Evolutionary conservation across 2,329 filamentous ascomycete genomes (phyloP), one percentile per base, ranked within the genome.

Genomic region (Phialophora expanda): DNA sequence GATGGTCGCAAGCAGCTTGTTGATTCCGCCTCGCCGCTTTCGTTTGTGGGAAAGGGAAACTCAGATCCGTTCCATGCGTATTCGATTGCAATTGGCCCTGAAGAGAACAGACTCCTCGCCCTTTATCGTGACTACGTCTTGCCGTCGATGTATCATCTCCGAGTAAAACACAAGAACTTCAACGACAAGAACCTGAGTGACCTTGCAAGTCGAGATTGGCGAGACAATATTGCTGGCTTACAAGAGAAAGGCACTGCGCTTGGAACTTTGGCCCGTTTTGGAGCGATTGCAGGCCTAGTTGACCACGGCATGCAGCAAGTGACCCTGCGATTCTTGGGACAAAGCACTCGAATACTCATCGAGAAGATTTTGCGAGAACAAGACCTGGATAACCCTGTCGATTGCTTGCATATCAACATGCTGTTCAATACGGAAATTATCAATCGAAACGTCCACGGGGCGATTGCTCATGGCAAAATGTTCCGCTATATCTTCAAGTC

Each of bases 111-210:
- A 20, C 56, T 66, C 20, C 22, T 66, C 12, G 32, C 30, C 20
- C 55, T 66, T 7, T 66, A 66, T 41, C 59, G 60, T 12, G 58
- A 66, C 55, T 59, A 56, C 32, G 22, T 62, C 24, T n/a, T 63
- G 20, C 58, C 53, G 6, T 28, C 51, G 12, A 28, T 32, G 24
- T 62, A 58, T 46, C 41, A 55, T 28, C 55, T 62, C 11, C 28
- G 20, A 28, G 46, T 28, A 28, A 24, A 30, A 11, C 22, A 56
- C 34, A 62, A 62, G 32, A 56, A 26, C 26, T 14, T 58, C 26
- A 46, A 46, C 9, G 56, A 62, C 34, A 55, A 62, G 32, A 62
- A 41, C 34, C 22, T 54, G 20, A 44, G 38, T 14, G 32, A 54
- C 12, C 60, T 62, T 55, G 60, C 60, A 14, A 56, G 12, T 28